These are phyloP conservation scores for Diaporthe capsici DNA, from an alignment of 2,329 filamentous ascomycete species.

Conservation along the genomic window DNA sequence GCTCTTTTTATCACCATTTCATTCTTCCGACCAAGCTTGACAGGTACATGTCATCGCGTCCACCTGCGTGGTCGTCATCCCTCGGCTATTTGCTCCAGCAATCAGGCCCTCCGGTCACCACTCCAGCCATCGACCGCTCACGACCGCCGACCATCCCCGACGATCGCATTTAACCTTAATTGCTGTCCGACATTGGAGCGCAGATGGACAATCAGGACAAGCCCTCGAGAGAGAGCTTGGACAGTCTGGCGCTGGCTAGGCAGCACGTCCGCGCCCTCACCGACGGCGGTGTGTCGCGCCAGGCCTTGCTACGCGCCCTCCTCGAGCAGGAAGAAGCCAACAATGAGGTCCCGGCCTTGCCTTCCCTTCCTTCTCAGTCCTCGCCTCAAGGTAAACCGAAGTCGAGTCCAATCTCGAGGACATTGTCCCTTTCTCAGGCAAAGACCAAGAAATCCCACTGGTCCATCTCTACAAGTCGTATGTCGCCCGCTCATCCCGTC, in stretches of 20 bases:
- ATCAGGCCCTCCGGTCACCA: not conserved
- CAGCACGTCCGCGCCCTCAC: slow-evolving; percentile 52
- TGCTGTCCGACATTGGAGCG: slow-evolving; percentile 7
- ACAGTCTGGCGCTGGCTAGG: slow-evolving; percentile 49
- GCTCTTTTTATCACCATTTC: slow-evolving; percentile 26
- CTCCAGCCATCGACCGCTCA: slow-evolving; percentile 22
- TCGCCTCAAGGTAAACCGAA: slow-evolving; percentile 32
- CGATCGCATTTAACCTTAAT: slow-evolving; percentile 24
- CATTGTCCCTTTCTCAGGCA: slow-evolving; percentile 38
- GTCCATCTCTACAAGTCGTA: slow-evolving; percentile 36
- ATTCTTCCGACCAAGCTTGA: slow-evolving; percentile 30
- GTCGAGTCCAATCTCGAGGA: slow-evolving; percentile 33
- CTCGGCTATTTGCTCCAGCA: slow-evolving; percentile 23
- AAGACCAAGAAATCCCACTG: slow-evolving; percentile 36
- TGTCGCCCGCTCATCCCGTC: slow-evolving; percentile 17
- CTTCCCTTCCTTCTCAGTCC: slow-evolving; percentile 34
- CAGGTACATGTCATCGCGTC: slow-evolving; percentile 14
- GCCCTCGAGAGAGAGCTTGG: slow-evolving; percentile 48
- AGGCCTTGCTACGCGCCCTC: slow-evolving; percentile 51
- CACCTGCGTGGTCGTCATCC: slow-evolving; percentile 15
- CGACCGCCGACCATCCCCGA: slow-evolving; percentile 17
- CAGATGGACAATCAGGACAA: slow-evolving; percentile 47
- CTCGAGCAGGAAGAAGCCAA: slow-evolving; percentile 49
- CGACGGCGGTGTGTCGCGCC: slow-evolving; percentile 49
- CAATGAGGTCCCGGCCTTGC: slow-evolving; percentile 34